Percentiles rank a stretch among this genome's conserved stretches.
These are phyloP conservation scores for Glebionis coronaria DNA, from an alignment of 129 eudicot species.

Conservation along the genomic window DNA sequence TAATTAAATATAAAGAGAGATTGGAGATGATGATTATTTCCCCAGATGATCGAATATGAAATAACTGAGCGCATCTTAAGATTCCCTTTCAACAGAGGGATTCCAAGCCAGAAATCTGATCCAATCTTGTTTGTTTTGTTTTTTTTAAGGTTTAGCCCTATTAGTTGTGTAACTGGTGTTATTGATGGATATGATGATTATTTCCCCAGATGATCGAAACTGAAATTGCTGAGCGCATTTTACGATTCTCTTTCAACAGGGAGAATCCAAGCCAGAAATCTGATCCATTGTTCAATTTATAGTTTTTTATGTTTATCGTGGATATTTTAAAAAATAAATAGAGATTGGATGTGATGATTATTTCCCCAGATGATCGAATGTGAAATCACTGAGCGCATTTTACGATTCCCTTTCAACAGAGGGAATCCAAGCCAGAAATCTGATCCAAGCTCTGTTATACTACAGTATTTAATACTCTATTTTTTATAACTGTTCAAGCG, in stretches of 20 bases:
- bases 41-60: conserved; percentile 12
- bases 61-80: not conserved
- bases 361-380: conserved; percentile 15
- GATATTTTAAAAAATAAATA: not conserved
- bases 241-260: not conserved
- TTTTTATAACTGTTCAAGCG: no score
- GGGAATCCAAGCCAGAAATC: conserved; percentile 50
- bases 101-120: conserved; percentile 38
- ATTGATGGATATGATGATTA: conserved; percentile 16
- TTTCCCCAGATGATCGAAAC: conserved; percentile 22
- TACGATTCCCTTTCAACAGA: not conserved
- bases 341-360: conserved; percentile 10
- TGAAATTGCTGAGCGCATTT: conserved; percentile 19
- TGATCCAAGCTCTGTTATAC: conserved; percentile 23
- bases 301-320: not conserved
- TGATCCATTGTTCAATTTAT: not conserved
- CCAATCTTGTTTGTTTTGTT: no score
- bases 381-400: conserved; percentile 3
- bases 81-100: conserved; percentile 10
- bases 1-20: not conserved
- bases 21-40: conserved; percentile 14
- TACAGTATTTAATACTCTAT: no score
- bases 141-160: no score
- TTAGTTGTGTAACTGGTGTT: no score
- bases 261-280: conserved; percentile 19